Base-by-base conservation (phyloP, 2,329 filamentous ascomycete genomes). In the Berkeleyomyces rouxiae region DNA sequence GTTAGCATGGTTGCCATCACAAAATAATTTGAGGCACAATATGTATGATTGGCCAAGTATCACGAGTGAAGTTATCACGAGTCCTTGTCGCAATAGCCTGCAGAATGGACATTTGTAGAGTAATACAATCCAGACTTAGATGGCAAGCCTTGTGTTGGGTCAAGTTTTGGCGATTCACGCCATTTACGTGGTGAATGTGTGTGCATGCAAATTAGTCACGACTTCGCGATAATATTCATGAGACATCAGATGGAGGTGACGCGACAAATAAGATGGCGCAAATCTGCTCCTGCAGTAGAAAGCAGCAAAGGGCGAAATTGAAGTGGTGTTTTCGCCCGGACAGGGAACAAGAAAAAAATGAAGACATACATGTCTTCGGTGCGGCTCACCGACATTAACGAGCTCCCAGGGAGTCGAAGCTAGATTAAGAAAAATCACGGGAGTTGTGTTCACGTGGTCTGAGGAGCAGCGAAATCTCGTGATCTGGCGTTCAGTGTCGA, bases 361-460 rank as follows among this genome's bases (percentile, higher is more conserved):
- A 4, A 46, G 31, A 2, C 37, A 36, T 16, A 43, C 33, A 7
- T 13, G 42, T 36, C 40, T 60, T 36, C 10, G 39, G 43, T 46
- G n/a, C n/a, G 43, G 44, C 37, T 36, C 51, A 62, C 60, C 58
- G 23, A 62, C 60, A 61, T 62, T 62, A 58, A 74, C 72, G 49
- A 53, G 49, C 49, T 37, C 37, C 49, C 7, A 53, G 49, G 49
- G 49, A 53, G 49, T 36, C 33, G 49, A 36, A 53, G 49, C 49
- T 53, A 37, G 49, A 53, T 53, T 53, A 53, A 9, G 49, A 53
- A 13, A 53, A 53, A 76, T 76, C 74, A 76, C 74, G 74, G 74
- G 74, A 74, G 74, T 71, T 67, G 67, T 65, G 66, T 67, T 75
- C 74, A 76, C 74, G 74, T 76, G 74, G 74, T 74, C 71, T 72